Percentiles rank a stretch among this genome's conserved stretches.
Conservation (phyloP, 306 rosid species). For the Castanospermum australe region DNA sequence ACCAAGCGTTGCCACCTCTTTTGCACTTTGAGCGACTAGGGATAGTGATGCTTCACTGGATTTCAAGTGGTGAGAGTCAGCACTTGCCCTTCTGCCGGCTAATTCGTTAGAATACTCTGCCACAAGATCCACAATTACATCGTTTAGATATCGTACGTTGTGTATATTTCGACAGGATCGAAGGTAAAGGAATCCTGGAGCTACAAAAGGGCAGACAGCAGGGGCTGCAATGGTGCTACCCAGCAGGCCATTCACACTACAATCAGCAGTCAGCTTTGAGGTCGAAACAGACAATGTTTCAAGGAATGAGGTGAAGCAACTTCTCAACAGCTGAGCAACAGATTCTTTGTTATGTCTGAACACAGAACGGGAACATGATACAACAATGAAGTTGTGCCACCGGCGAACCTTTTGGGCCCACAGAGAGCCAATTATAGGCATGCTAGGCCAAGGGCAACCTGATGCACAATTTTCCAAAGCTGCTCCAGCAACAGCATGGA, state of each 20-base stretch:
- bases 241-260: conserved; percentile 66
- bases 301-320: conserved; percentile 74
- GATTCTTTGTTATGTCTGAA: conserved; percentile 62
- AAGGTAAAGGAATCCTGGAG: conserved; percentile 80
- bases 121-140: conserved; percentile 58
- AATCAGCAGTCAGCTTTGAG: conserved; percentile 43
- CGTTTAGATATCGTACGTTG: conserved; percentile 45
- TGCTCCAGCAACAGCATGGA: conserved; percentile 71
- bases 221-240: conserved; percentile 47
- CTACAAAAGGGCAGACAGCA: conserved; percentile 41
- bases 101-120: conserved; percentile 45
- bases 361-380: conserved; percentile 65
- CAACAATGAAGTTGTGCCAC: conserved; percentile 79
- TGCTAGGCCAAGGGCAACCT: conserved; percentile 76
- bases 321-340: conserved; percentile 67
- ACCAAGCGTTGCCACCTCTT: conserved; percentile 66
- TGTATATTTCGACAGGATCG: conserved; percentile 59
- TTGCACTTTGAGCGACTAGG: conserved; percentile 52
- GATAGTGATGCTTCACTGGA: conserved; percentile 52
- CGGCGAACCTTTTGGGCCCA: conserved; percentile 90
- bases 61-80: conserved; percentile 38
- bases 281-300: conserved; percentile 40
- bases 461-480: conserved; percentile 74
- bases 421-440: conserved; percentile 65
- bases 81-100: conserved; percentile 36